Base-by-base conservation (phyloP, 768 basidiomycete species). In the Favolaschia claudopus region DNA sequence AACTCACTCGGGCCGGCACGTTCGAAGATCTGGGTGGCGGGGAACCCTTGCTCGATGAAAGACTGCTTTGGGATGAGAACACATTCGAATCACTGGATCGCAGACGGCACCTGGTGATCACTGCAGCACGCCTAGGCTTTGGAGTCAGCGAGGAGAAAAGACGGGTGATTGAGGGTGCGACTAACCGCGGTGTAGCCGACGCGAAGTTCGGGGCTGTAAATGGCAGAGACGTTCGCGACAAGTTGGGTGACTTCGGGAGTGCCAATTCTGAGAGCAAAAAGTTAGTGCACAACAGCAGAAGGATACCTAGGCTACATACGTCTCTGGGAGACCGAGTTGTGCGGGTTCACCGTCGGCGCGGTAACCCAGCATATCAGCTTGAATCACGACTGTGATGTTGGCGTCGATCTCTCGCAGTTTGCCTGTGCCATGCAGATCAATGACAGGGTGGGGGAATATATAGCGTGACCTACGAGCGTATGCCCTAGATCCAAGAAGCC, bases 321-420 rank as follows among this genome's bases (percentile, higher is more conserved):
- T 60, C 22, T 82, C 82, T 9, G 95, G 93, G 31, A 95, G 82
- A 17, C 91, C 94, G 9, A 97, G 82, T 70, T 97, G 95, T 2
- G 83, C 72, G 12, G 92, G 92, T 75, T 97, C 95, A 25, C 82
- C 83, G 0, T 86, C 85, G 19, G 78, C 86, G 60, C 87, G 92
- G 70, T 95, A 96, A 0, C 86, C 95, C 37, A 92, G 82, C 95
- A 96, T 96, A 67, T 97, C 95, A 0, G 92, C 92, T 72, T 96
- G 95, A 45, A 96, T 80, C 85, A 96, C 92, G 31, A 96, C 69
- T 1, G 89, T 85, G 42, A 96, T 75, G 63, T 93, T 89, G 24
- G 86, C 87, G 55, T 83, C 77, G 19, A 72, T 72, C 27, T 72
- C 74, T 53, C 85, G 80, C 68, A 95, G 69, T 67, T 88, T 79